Percentiles rank a stretch among this genome's conserved stretches.
phyloP scores from a whole-genome alignment of 2,329 filamentous ascomycete species.

The Exophiala spinifera region DNA sequence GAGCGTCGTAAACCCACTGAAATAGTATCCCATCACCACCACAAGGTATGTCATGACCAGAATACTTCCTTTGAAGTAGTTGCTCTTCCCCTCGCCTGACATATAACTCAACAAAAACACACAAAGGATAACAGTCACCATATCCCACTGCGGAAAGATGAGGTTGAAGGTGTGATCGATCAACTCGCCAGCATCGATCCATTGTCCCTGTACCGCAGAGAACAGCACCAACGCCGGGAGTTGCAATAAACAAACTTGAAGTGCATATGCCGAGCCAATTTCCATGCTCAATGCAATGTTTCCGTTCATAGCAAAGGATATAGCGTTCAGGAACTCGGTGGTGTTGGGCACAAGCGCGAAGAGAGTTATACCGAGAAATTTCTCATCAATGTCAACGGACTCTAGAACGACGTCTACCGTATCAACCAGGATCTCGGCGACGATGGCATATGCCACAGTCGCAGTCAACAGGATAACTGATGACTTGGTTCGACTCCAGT shows the following conservation, averaged over 20 bases:
- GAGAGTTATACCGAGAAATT: slow-evolving; percentile 93
- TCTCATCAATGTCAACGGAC: slow-evolving; percentile 88
- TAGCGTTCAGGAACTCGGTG: slow-evolving; percentile 97
- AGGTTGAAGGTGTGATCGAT: slow-evolving; percentile 58
- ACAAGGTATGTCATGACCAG: slow-evolving; percentile 90
- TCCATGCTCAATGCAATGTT: slow-evolving; percentile 99
- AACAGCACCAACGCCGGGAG: slow-evolving; percentile 91
- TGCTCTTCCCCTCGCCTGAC: slow-evolving; percentile 98
- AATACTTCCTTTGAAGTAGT: slow-evolving; percentile 99
- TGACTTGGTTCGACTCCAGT: slow-evolving; percentile 93
- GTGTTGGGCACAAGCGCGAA: slow-evolving; percentile 98
- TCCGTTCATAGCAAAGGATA: slow-evolving; percentile 98
- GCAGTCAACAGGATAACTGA: slow-evolving; percentile 82
- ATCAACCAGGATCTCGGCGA: slow-evolving; percentile 94
- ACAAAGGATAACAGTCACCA: slow-evolving; percentile 93
- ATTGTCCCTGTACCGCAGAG: slow-evolving; percentile 68
- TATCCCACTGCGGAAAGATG: slow-evolving; percentile 98
- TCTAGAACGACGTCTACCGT: slow-evolving; percentile 95
- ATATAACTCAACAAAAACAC: slow-evolving; percentile 97
- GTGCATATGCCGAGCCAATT: slow-evolving; percentile 92
- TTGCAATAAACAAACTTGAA: slow-evolving; percentile 93
- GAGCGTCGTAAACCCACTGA: slow-evolving; percentile 64
- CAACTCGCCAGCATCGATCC: slow-evolving; percentile 54
- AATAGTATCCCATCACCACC: slow-evolving; percentile 86
- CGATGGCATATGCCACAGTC: slow-evolving; percentile 89